A percentile compares a stretch with the other conserved stretches of the same genome.
Conservation (phyloP, 2,329 filamentous ascomycete species). For the Talaromyces marneffei region DNA sequence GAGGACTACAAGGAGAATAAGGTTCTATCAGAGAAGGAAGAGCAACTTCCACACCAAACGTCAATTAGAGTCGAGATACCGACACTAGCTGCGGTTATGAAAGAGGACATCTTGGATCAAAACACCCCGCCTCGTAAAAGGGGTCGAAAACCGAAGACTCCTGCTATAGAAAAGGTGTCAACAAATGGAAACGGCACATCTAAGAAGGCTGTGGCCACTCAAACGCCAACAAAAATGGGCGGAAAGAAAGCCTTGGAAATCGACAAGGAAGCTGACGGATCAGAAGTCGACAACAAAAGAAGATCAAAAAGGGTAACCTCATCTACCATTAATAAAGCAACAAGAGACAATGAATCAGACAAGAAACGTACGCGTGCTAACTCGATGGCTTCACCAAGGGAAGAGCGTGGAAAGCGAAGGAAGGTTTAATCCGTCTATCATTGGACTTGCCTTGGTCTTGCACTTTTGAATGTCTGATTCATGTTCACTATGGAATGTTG, state of each 20-base stretch:
- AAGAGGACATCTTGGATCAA: not conserved
- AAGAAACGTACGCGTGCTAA: not conserved
- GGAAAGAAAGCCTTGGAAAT: not conserved
- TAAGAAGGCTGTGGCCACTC: not conserved
- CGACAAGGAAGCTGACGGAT: not conserved
- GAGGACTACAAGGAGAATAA: slow-evolving; percentile 5
- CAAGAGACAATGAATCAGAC: not conserved
- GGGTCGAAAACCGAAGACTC: slow-evolving; percentile 9
- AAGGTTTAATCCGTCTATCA: not conserved
- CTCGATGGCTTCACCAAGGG: not conserved
- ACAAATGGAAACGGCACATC: not conserved
- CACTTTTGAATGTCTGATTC: not conserved
- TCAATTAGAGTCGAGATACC: slow-evolving; percentile 14
- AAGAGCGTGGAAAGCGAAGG: slow-evolving; percentile 4
- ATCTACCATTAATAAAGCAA: not conserved
- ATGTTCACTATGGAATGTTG: not conserved
- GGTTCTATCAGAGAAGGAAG: not conserved
- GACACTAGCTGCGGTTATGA: not conserved
- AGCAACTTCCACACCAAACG: not conserved
- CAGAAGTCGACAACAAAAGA: not conserved
- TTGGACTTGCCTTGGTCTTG: not conserved
- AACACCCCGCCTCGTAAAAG: slow-evolving; percentile 3
- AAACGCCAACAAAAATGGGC: not conserved
- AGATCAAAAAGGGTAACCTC: slow-evolving; percentile 9
- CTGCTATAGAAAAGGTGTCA: not conserved